phyloP scores from a whole-genome alignment of 1,284 basidiomycete genomes.

The Pascua sp. region DNA sequence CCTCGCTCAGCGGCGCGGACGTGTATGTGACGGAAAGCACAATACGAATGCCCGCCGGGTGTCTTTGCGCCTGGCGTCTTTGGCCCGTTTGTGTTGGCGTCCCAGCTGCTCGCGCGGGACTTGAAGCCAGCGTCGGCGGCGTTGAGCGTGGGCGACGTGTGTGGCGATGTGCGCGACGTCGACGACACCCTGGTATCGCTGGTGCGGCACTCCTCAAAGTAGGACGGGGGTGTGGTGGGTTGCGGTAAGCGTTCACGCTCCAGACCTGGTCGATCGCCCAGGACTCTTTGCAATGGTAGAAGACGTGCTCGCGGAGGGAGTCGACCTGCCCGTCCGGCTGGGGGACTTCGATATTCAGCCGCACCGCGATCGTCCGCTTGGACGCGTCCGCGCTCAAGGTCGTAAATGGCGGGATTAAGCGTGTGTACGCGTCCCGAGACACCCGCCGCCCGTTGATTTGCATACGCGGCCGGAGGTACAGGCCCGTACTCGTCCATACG shows the following conservation, averaged over 20 bases:
- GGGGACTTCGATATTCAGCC: constrained; percentile 11
- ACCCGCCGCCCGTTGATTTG: constrained; percentile 1
- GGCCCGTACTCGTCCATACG: not conserved
- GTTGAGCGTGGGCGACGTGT: too few species aligned
- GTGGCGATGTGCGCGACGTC: too few species aligned
- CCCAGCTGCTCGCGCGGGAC: too few species aligned
- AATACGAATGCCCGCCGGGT: too few species aligned
- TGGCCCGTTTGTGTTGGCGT: too few species aligned
- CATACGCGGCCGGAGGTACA: constrained; percentile 3
- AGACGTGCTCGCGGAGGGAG: constrained; percentile 8
- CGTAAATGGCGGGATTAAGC: not conserved
- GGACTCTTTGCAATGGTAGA: constrained; percentile 13
- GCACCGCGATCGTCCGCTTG: constrained; percentile 13
- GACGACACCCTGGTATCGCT: not conserved
- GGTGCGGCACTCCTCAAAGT: not conserved
- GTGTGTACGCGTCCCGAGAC: not conserved
- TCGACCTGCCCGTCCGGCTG: not conserved
- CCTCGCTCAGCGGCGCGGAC: too few species aligned
- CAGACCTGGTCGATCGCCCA: constrained; percentile 17
- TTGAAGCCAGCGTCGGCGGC: too few species aligned
- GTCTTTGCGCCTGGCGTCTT: too few species aligned
- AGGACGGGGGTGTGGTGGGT: not conserved
- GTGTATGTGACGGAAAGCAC: too few species aligned
- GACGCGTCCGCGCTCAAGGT: constrained; percentile 1
- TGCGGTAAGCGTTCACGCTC: constrained; percentile 3